Evolutionary conservation across 2,329 filamentous ascomycete genomes (phyloP).

Genomic region (Thermoascus crustaceus): DNA sequence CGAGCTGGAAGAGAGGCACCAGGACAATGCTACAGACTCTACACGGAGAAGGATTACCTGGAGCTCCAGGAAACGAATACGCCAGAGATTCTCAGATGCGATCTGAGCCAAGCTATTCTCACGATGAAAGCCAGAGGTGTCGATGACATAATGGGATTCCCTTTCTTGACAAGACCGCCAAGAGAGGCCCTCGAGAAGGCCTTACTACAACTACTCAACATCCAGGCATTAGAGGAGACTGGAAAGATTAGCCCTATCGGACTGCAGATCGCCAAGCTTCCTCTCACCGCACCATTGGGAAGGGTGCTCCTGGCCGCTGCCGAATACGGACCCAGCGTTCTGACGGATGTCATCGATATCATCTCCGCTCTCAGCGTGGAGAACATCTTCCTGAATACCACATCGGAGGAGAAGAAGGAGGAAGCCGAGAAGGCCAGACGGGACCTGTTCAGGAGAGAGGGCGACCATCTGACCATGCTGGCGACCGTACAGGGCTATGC

Average conservation of each 20-base stretch:
- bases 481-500: constrained; percentile 54
- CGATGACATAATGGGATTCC: constrained; percentile 71
- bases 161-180: constrained; percentile 74
- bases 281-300: constrained; percentile 71
- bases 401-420: constrained; percentile 53
- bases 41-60: constrained; percentile 70
- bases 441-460: constrained; percentile 51
- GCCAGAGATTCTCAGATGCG: constrained; percentile 85
- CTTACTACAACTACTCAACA: constrained; percentile 66
- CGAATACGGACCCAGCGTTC: constrained; percentile 60
- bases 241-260: constrained; percentile 69
- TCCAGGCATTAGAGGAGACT: constrained; percentile 65
- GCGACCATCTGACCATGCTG: constrained; percentile 57
- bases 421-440: constrained; percentile 48
- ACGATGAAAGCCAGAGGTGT: constrained; percentile 92
- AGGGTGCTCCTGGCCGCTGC: constrained; percentile 76
- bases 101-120: constrained; percentile 75
- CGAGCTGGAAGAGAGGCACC: constrained; percentile 87
- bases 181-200: constrained; percentile 73
- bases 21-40: constrained; percentile 83
- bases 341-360: constrained; percentile 79
- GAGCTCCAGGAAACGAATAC: constrained; percentile 63
- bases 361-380: constrained; percentile 59
- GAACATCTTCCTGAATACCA: constrained; percentile 53
- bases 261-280: constrained; percentile 69